A percentile compares a stretch with the other conserved stretches of the same genome.
These are phyloP conservation scores for Colletotrichum acutatum DNA, from an alignment of 2,329 filamentous ascomycete genomes.

Conservation along the genomic window DNA sequence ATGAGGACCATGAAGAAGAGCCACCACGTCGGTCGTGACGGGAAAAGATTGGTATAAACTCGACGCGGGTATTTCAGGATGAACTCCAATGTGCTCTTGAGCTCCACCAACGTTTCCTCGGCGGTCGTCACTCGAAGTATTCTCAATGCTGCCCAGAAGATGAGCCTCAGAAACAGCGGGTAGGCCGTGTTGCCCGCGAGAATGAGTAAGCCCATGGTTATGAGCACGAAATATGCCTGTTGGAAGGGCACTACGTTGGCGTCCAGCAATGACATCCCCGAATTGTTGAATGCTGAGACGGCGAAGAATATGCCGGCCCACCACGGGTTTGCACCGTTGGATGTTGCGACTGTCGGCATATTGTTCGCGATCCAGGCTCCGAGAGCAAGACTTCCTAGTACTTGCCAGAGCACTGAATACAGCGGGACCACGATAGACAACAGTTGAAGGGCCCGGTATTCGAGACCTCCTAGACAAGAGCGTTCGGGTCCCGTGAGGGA, in stretches of 20 bases:
- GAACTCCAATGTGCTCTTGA: constrained; percentile 63
- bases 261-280: constrained; percentile 75
- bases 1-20: constrained; percentile 69
- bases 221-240: constrained; percentile 59
- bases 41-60: constrained; percentile 73
- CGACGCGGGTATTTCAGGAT: constrained; percentile 67
- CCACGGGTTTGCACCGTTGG: constrained; percentile 72
- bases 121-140: constrained; percentile 51
- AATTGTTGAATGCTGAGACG: constrained; percentile 77
- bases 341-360: constrained; percentile 56
- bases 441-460: constrained; percentile 71
- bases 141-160: constrained; percentile 64
- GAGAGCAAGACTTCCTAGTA: constrained; percentile 67
- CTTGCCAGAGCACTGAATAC: constrained; percentile 70
- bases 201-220: constrained; percentile 67
- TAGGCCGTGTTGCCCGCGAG: constrained; percentile 75
- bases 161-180: constrained; percentile 70
- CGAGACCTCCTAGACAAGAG: constrained; percentile 69
- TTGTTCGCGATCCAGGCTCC: constrained; percentile 70
- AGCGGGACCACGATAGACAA: constrained; percentile 69
- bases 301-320: constrained; percentile 77
- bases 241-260: constrained; percentile 73
- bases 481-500: constrained; percentile 63
- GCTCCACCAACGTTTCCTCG: constrained; percentile 47
- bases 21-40: constrained; percentile 73